These are phyloP conservation scores for Myxozyma neglecta DNA, from an alignment of 805 yeast species.

Conservation along the genomic window DNA sequence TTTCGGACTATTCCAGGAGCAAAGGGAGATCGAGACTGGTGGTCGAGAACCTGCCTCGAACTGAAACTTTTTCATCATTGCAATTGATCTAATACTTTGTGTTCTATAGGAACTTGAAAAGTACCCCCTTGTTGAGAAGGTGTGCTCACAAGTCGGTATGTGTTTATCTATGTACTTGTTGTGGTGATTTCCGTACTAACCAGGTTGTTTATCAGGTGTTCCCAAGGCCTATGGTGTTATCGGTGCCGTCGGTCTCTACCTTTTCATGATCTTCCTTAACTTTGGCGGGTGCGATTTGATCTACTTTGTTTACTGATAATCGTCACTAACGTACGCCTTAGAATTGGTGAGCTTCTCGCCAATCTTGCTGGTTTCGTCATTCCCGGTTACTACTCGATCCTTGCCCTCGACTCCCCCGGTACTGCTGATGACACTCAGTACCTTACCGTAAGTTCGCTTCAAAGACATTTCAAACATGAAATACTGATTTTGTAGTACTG, in stretches of 20 bases:
- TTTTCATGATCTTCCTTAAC: conserved; percentile 79
- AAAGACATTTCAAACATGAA: too few relatives aligned
- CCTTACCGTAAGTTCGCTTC: conserved; percentile 41
- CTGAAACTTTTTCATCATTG: too few relatives aligned
- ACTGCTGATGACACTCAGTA: conserved; percentile 80
- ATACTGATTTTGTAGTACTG: conserved; percentile 54
- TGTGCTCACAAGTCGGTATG: conserved; percentile 40
- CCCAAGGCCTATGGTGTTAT: conserved; percentile 87
- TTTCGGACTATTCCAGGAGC: neutral
- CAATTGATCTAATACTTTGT: too few relatives aligned
- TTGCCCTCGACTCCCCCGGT: conserved; percentile 72
- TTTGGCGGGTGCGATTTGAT: conserved; percentile 62
- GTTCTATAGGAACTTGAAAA: conserved; percentile 38
- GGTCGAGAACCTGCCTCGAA: neutral
- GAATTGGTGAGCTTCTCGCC: conserved; percentile 85
- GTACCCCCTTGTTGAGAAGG: conserved; percentile 37
- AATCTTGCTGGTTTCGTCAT: conserved; percentile 87
- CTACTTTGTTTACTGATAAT: neutral
- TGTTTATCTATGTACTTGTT: neutral
- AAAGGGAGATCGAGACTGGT: neutral
- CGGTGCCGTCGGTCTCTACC: conserved; percentile 63
- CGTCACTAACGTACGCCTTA: neutral
- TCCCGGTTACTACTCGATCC: conserved; percentile 85
- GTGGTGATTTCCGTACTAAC: neutral
- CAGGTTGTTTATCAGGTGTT: conserved; percentile 32